Conservation (phyloP, 257 asterid species). For the Plantago elongata region DNA sequence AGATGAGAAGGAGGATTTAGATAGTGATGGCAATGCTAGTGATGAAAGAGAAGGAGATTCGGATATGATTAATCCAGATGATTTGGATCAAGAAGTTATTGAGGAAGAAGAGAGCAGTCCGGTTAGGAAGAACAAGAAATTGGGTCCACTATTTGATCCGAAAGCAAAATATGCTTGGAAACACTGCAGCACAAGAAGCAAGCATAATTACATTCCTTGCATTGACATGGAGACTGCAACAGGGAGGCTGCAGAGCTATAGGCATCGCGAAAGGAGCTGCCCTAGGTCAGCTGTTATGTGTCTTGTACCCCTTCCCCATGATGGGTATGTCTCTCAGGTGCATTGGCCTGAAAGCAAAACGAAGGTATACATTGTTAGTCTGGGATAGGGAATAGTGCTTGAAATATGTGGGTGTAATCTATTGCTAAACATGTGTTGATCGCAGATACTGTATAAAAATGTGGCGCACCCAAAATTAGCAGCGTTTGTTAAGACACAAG, state of each 20-base stretch:
- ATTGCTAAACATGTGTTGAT: constrained; percentile 18
- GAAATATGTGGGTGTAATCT: constrained; percentile 13
- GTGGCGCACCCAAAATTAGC: constrained; percentile 90
- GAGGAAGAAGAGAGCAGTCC: constrained; percentile 43
- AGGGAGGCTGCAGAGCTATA: constrained; percentile 47
- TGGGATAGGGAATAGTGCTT: constrained; percentile 7
- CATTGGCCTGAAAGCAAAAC: constrained; percentile 84
- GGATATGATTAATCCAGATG: constrained; percentile 38
- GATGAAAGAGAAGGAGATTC: constrained; percentile 34
- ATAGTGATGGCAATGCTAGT: constrained; percentile 30
- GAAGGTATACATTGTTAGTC: constrained; percentile 45
- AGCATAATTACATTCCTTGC: constrained; percentile 91
- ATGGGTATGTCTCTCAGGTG: constrained; percentile 63
- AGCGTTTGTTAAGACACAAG: constrained; percentile 54
- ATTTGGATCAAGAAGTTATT: constrained; percentile 38
- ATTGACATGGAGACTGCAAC: constrained; percentile 63
- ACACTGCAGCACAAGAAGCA: constrained; percentile 74
- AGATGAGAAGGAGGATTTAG: constrained; percentile 31
- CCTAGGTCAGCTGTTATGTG: constrained; percentile 65
- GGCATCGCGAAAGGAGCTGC: constrained; percentile 94
- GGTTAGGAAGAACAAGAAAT: constrained; percentile 33
- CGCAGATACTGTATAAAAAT: constrained; percentile 72
- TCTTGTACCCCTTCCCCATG: constrained; percentile 83
- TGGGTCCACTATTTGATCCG: constrained; percentile 74
- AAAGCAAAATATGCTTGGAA: constrained; percentile 66